phyloP scores from a whole-genome alignment of 805 yeast species.

The Kazachstania psychrophila region DNA sequence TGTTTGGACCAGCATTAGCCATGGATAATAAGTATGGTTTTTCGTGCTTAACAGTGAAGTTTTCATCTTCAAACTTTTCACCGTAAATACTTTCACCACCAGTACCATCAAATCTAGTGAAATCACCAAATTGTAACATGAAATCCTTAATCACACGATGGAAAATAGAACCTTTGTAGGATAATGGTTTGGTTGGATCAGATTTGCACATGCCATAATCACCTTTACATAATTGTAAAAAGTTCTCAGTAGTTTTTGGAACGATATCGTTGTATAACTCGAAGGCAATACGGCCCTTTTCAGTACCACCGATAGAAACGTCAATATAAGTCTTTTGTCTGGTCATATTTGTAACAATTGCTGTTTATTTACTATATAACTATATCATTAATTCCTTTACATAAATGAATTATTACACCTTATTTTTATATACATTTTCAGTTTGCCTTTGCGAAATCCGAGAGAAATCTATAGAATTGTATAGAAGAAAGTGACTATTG shows the following conservation, averaged over 20 bases:
- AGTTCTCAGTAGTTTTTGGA: conserved; percentile 85
- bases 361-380: no score
- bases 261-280: conserved; percentile 65
- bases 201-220: conserved; percentile 44
- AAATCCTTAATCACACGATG: conserved; percentile 85
- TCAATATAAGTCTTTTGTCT: conserved; percentile 64
- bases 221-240: conserved; percentile 82
- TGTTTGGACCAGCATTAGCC: conserved; percentile 95
- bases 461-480: not conserved
- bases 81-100: conserved; percentile 82
- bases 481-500: not conserved
- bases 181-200: conserved; percentile 41
- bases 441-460: no score
- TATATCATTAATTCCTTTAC: no score
- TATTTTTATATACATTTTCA: not conserved
- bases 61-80: conserved; percentile 84
- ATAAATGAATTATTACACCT: no score
- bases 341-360: conserved; percentile 4
- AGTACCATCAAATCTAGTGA: conserved; percentile 61
- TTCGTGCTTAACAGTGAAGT: conserved; percentile 65
- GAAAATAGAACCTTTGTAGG: conserved; percentile 78
- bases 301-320: conserved; percentile 58
- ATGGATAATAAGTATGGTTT: conserved; percentile 83
- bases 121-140: conserved; percentile 95
- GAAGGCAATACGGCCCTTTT: conserved; percentile 69